phyloP scores from a whole-genome alignment of 352 stramenopile genomes.

The Pythium graminicola region DNA sequence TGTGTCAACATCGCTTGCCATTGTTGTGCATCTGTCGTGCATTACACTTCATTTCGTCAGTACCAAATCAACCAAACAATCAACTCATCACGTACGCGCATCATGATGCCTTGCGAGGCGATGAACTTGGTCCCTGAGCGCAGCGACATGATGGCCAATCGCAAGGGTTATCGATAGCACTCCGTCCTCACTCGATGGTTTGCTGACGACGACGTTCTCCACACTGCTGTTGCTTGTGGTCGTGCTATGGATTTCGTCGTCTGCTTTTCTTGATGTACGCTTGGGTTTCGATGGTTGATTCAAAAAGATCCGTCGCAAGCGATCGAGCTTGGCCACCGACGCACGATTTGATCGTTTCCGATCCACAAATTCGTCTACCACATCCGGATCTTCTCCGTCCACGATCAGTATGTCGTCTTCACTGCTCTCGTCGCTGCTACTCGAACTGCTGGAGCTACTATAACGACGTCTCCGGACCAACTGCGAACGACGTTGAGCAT shows the following conservation, averaged over 20 bases:
- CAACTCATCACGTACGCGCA: slow-evolving; percentile 26
- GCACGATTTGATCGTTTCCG: not conserved
- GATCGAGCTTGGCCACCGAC: slow-evolving; percentile 35
- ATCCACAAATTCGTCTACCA: slow-evolving; percentile 14
- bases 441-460: slow-evolving; percentile 11
- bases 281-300: slow-evolving; percentile 30
- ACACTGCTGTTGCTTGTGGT: slow-evolving; percentile 19
- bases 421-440: slow-evolving; percentile 6
- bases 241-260: not conserved
- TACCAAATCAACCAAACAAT: not conserved
- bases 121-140: slow-evolving; percentile 44
- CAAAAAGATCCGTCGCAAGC: slow-evolving; percentile 63
- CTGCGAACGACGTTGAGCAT: not conserved
- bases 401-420: not conserved
- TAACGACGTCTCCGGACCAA: not conserved
- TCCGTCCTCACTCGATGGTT: not conserved
- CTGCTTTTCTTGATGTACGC: not conserved
- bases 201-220: not conserved
- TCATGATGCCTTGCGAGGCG: slow-evolving; percentile 35
- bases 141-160: slow-evolving; percentile 44
- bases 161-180: slow-evolving; percentile 20
- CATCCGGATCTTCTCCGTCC: slow-evolving; percentile 7
- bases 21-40: slow-evolving; percentile 30
- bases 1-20: slow-evolving; percentile 39
- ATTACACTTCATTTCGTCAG: not conserved